Conservation (phyloP, 1,284 basidiomycete genomes). For the Leccinum pachyderme region DNA sequence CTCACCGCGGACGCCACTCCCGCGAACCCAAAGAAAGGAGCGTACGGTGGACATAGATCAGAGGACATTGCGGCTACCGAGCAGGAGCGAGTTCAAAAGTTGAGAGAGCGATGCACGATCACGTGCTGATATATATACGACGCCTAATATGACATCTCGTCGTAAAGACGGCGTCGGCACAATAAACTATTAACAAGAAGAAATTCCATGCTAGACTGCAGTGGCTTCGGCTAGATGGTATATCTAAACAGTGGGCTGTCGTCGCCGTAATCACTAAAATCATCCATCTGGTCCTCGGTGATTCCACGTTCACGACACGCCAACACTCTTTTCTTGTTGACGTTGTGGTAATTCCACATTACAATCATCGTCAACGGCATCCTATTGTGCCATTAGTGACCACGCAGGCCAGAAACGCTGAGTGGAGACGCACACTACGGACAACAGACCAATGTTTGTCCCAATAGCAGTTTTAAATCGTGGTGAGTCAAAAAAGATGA, state of each 20-base stretch:
- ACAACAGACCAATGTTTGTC: conserved; percentile 35
- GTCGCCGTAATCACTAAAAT: conserved; percentile 45
- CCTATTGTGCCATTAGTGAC: conserved; percentile 20
- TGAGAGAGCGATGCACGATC: conserved; percentile 5
- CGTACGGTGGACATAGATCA: conserved; percentile 70
- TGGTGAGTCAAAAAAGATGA: conserved; percentile 45
- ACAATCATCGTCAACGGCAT: conserved; percentile 18
- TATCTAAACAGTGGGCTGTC: conserved; percentile 49
- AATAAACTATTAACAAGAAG: neutral
- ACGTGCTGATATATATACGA: conserved; percentile 9
- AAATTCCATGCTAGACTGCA: neutral
- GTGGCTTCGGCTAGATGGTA: conserved; percentile 5
- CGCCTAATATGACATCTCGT: neutral
- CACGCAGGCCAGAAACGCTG: neutral
- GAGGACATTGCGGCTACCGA: conserved; percentile 42
- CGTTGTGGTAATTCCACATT: conserved; percentile 38
- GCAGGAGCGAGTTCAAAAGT: neutral
- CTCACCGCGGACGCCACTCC: conserved; percentile 79
- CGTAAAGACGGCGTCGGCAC: neutral
- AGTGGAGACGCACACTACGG: conserved; percentile 26
- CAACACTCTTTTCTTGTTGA: conserved; percentile 42
- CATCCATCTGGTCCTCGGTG: conserved; percentile 31
- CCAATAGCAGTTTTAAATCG: conserved; percentile 47
- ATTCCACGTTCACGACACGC: conserved; percentile 40
- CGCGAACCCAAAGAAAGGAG: conserved; percentile 84